These are phyloP conservation scores for Dioscorea zingiberensis DNA, from an alignment of 106 monocot species.

Conservation along the genomic window DNA sequence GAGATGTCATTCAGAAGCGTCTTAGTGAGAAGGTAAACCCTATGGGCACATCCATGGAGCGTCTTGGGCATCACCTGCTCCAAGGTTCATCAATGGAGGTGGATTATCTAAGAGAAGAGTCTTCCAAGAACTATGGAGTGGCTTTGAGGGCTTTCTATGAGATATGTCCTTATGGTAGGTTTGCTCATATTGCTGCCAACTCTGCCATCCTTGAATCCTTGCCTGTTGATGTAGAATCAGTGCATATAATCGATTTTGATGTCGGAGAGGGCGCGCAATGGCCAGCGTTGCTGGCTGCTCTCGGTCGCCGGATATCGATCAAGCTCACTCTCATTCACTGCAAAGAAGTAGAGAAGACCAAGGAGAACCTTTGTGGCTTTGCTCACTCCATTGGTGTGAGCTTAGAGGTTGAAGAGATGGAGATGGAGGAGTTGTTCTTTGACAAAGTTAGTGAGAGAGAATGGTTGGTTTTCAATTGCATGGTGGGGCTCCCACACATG, in stretches of 20 bases:
- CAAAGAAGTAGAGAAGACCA: neutral
- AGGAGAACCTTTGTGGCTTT: neutral
- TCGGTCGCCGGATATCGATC: neutral
- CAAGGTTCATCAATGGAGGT: too few species aligned
- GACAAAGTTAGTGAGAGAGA: neutral
- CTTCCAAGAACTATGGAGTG: neutral
- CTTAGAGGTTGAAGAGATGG: conserved; percentile 7
- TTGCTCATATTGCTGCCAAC: conserved; percentile 16
- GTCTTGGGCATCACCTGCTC: conserved; percentile 5
- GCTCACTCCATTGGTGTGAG: neutral
- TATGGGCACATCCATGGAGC: conserved; percentile 14
- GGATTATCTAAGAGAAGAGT: conserved; percentile 10
- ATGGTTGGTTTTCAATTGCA: conserved; percentile 22
- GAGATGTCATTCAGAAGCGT: conserved; percentile 5
- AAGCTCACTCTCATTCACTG: conserved; percentile 3
- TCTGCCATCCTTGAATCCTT: conserved; percentile 7
- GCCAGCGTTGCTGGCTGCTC: conserved; percentile 10
- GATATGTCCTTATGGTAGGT: conserved; percentile 16
- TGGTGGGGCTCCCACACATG: conserved; percentile 19
- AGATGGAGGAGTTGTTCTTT: conserved; percentile 14
- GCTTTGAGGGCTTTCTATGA: conserved; percentile 15
- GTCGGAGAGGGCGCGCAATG: conserved; percentile 9
- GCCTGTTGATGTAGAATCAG: neutral
- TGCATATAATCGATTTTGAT: conserved; percentile 14
- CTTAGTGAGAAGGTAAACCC: conserved; percentile 5